Evolutionary conservation across 306 rosid species (phyloP).

Genomic region (Quillaja saponaria): DNA sequence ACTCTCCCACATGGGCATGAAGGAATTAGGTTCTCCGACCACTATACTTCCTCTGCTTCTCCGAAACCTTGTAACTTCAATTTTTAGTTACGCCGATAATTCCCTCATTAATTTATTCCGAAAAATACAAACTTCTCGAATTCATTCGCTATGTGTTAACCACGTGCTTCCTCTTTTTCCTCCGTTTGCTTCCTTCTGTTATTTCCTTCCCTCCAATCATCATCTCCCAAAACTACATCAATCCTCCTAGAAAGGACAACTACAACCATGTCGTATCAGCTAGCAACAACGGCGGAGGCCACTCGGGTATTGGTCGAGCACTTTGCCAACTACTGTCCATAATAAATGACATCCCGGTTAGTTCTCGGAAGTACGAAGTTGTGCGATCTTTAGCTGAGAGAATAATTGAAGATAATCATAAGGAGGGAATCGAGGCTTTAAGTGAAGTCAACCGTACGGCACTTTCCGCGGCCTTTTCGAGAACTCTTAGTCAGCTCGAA

Average conservation of each 20-base stretch:
- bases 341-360: slow-evolving; percentile 59
- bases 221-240: not conserved
- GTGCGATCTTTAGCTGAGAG: slow-evolving; percentile 69
- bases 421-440: slow-evolving; percentile 43
- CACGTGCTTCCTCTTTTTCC: slow-evolving; percentile 43
- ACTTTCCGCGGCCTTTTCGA: slow-evolving; percentile 52
- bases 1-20: slow-evolving; percentile 17
- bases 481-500: slow-evolving; percentile 54
- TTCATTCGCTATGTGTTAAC: slow-evolving; percentile 43
- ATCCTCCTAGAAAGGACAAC: not conserved
- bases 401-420: slow-evolving; percentile 54
- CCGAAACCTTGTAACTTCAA: slow-evolving; percentile 41
- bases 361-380: slow-evolving; percentile 70
- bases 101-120: slow-evolving; percentile 32
- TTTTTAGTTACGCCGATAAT: slow-evolving; percentile 40
- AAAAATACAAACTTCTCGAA: slow-evolving; percentile 46
- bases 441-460: slow-evolving; percentile 58
- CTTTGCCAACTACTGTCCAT: slow-evolving; percentile 64
- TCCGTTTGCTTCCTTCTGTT: slow-evolving; percentile 54
- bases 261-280: not conserved
- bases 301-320: slow-evolving; percentile 59
- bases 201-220: slow-evolving; percentile 21
- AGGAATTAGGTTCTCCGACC: slow-evolving; percentile 36
- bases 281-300: slow-evolving; percentile 4
- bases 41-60: slow-evolving; percentile 46